Evolutionary conservation across 1,139 yeast species (phyloP), one percentile per base, ranked within the genome.

Genomic region (Kluyveromyces sp.): DNA sequence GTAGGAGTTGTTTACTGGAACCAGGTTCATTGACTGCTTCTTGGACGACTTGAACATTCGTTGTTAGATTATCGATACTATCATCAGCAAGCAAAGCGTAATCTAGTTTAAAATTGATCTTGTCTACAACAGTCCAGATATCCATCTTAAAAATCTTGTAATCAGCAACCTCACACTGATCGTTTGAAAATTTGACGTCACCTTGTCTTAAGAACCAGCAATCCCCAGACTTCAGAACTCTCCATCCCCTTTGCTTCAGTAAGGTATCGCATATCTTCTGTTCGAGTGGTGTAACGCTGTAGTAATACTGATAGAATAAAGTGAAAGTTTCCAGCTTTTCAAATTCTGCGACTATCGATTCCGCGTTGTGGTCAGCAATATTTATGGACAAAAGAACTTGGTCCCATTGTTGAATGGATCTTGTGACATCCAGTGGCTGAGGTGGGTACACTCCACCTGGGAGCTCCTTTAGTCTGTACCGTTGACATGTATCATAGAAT

Each of bases 241-340:
- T 62, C 73, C 74, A 70, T 36, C 64, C 63, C 35, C 68, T 57
- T 37, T 64, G 54, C 13, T 50, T 50, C 34, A 70, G 51, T 3
- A 65, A 50, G 3, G 55, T 42, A 9, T 58, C 52, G 2, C 71
- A 66, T 32, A 67, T 56, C 20, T 58, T 56, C 45, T 69, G 70
- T 53, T 77, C 82, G 41, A 70, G 58, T 7, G 78, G 78, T 2
- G 83, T 75, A 17, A 74, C 64, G 2, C 82, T 80, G 59, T 73
- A 79, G 55, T 78, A 80, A 53, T 70, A 77, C 11, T 83, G 83
- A 59, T 72, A 80, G 52, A 80, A 80, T 40, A 80, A 65, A 3
- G 78, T 78, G 51, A 61, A 61, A 48, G 59, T 57, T 38, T 61
- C 66, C 36, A 61, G 38, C 2, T 50, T 45, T 46, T 58, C 53